Evolutionary conservation across 768 basidiomycete genomes (phyloP).

Genomic region (Boletus eberwhitei): DNA sequence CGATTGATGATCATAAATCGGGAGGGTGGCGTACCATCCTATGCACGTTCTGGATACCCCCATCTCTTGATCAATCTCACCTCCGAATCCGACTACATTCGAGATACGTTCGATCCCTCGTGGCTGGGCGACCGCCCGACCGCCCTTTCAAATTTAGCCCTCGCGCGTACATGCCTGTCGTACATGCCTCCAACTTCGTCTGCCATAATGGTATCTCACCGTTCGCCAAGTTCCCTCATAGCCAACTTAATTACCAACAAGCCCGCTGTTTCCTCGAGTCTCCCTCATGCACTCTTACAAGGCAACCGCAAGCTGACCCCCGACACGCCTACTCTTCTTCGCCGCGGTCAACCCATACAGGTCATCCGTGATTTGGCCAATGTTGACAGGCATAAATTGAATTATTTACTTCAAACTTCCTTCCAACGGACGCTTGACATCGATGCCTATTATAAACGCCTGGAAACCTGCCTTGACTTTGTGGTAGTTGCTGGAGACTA

Average conservation of each 20-base stretch:
- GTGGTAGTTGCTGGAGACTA: conserved; percentile 95
- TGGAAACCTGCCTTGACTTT: conserved; percentile 81
- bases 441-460: conserved; percentile 72
- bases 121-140: conserved; percentile 83
- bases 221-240: conserved; percentile 91
- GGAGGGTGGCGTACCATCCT: conserved; percentile 96
- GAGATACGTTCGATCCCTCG: conserved; percentile 71
- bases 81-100: conserved; percentile 83
- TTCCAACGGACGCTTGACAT: conserved; percentile 74
- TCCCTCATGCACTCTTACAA: conserved; percentile 90
- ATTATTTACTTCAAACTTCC: conserved; percentile 79
- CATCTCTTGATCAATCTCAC: conserved; percentile 94
- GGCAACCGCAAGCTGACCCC: conserved; percentile 81
- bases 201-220: conserved; percentile 96
- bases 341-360: conserved; percentile 83
- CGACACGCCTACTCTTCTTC: conserved; percentile 90
- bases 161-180: conserved; percentile 81
- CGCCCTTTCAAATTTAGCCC: conserved; percentile 77
- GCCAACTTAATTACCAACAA: conserved; percentile 98
- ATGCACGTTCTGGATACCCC: conserved; percentile 90
- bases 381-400: conserved; percentile 74
- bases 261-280: conserved; percentile 90
- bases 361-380: conserved; percentile 70
- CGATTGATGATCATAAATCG: conserved; percentile 97
- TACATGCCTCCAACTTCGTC: conserved; percentile 95